Evolutionary conservation across 2,329 filamentous ascomycete species (phyloP).

Genomic region (Penicillium sp.): DNA sequence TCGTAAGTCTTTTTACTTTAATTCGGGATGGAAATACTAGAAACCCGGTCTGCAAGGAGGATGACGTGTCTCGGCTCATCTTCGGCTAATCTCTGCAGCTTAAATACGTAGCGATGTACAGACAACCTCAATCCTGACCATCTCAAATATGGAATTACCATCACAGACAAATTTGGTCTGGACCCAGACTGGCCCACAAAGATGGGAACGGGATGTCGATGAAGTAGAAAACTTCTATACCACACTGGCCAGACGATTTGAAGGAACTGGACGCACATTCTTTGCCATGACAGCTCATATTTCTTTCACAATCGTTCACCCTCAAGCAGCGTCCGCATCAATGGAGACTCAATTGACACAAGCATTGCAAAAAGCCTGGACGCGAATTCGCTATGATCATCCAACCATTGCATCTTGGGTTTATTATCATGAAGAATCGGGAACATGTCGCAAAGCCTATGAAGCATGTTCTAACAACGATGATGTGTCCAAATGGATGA

Average conservation of each 20-base stretch:
- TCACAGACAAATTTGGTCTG: too few species aligned
- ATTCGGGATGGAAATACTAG: too few species aligned
- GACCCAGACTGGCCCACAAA: too few species aligned
- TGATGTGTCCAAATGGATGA: constrained; percentile 12
- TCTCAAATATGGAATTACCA: too few species aligned
- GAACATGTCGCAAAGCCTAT: constrained; percentile 21
- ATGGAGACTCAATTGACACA: constrained; percentile 4
- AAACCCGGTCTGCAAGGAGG: too few species aligned
- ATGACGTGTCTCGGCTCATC: too few species aligned
- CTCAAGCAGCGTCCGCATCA: not conserved
- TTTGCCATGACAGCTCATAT: constrained; percentile 42
- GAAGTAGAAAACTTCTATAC: constrained; percentile 43
- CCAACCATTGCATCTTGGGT: constrained; percentile 24
- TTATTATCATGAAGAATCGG: constrained; percentile 10
- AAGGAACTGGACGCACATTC: constrained; percentile 37
- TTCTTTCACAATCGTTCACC: constrained; percentile 15
- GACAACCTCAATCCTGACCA: too few species aligned
- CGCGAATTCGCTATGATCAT: constrained; percentile 20
- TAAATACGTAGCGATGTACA: too few species aligned
- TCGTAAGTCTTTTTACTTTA: too few species aligned
- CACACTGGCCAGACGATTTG: constrained; percentile 30
- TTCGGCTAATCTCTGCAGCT: too few species aligned
- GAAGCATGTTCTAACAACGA: constrained; percentile 5
- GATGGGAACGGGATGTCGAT: constrained; percentile 32
- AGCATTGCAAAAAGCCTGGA: constrained; percentile 19